Evolutionary conservation across 106 monocot species (phyloP).

Genomic region (Cymbidium sinense): DNA sequence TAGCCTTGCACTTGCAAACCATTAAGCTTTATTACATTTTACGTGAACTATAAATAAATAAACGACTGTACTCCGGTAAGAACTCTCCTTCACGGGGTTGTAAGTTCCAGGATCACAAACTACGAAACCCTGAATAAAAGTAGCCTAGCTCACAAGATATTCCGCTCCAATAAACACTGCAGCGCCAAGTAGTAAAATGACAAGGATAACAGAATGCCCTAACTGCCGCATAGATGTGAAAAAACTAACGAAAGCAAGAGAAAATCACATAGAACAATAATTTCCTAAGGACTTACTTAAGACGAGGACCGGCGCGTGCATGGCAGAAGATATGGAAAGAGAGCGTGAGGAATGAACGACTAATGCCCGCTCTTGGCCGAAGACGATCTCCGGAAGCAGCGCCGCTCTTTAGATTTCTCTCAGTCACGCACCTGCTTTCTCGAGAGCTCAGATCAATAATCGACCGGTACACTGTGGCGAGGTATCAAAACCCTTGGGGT

Average conservation of each 20-base stretch:
- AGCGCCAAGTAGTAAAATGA: neutral
- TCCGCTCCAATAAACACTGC: neutral
- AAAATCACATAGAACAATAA: neutral
- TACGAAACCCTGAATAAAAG: neutral
- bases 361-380: neutral
- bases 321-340: slow-evolving; percentile 16
- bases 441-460: neutral
- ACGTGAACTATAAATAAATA: neutral
- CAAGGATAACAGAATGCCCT: neutral
- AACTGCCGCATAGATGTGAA: neutral
- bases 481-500: neutral
- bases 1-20: neutral
- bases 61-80: neutral
- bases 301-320: slow-evolving; percentile 81
- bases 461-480: neutral
- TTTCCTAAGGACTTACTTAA: slow-evolving; percentile 50
- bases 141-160: neutral
- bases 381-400: neutral
- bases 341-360: neutral
- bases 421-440: neutral
- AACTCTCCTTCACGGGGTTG: neutral
- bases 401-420: neutral
- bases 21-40: neutral
- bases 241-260: neutral
- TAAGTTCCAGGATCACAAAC: neutral